These are phyloP conservation scores for Gossypium trilobum DNA, from an alignment of 441 rosid genomes.

Conservation along the genomic window DNA sequence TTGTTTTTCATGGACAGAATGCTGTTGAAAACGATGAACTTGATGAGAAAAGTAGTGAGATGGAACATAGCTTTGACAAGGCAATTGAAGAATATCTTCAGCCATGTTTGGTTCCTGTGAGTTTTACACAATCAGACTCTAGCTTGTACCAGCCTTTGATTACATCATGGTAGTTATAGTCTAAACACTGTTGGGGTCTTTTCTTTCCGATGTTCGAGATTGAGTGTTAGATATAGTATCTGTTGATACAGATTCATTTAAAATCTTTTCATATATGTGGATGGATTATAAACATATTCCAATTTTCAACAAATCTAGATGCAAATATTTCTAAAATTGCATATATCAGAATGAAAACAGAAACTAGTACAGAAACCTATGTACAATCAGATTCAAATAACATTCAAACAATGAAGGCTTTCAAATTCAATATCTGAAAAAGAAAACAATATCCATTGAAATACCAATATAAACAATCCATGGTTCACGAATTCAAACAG, in stretches of 20 bases:
- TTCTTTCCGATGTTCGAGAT: too few species aligned
- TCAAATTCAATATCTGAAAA: too few species aligned
- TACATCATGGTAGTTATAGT: conserved; percentile 20
- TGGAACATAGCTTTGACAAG: conserved; percentile 32
- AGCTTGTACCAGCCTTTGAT: conserved; percentile 38
- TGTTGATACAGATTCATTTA: too few species aligned
- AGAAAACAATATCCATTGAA: background rate
- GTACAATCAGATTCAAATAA: background rate
- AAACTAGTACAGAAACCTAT: background rate
- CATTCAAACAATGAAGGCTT: background rate
- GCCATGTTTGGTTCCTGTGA: conserved; percentile 38
- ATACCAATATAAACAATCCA: conserved; percentile 3
- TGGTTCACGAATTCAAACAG: background rate
- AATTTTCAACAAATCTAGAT: background rate
- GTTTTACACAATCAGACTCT: conserved; percentile 23
- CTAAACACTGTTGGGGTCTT: too few species aligned
- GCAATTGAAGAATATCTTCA: conserved; percentile 48
- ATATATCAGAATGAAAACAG: background rate
- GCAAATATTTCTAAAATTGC: background rate
- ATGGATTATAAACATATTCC: background rate
- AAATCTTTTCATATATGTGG: too few species aligned
- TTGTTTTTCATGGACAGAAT: conserved; percentile 28
- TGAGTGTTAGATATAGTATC: too few species aligned
- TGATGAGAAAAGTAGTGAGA: conserved; percentile 38
- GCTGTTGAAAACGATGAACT: conserved; percentile 61